Percentiles rank a stretch among this genome's conserved stretches.
Evolutionary conservation across 2,329 filamentous ascomycete genomes (phyloP).

Genomic region (Penicillium glabrum): DNA sequence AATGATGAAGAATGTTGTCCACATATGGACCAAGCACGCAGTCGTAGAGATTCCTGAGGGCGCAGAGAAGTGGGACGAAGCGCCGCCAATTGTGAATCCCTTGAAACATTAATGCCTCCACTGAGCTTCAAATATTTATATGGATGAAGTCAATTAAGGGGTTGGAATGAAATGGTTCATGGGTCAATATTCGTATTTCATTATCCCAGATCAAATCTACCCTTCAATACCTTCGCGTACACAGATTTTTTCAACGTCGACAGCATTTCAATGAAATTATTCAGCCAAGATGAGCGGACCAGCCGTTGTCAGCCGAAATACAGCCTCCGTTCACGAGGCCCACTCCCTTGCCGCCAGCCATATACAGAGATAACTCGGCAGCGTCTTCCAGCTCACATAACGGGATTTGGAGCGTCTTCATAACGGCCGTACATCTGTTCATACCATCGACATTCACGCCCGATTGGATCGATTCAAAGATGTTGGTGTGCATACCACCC

Average conservation of each 20-base stretch:
- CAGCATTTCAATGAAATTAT: background rate
- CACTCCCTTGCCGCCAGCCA: slow-evolving; percentile 26
- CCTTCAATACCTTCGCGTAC: background rate
- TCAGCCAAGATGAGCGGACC: slow-evolving; percentile 20
- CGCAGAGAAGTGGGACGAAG: slow-evolving; percentile 56
- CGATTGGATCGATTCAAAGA: slow-evolving; percentile 44
- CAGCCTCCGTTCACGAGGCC: slow-evolving; percentile 31
- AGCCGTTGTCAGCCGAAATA: slow-evolving; percentile 32
- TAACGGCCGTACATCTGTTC: slow-evolving; percentile 15
- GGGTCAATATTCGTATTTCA: background rate
- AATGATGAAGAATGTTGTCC: slow-evolving; percentile 58
- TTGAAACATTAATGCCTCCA: background rate
- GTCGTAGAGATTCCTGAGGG: slow-evolving; percentile 69
- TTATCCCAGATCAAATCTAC: background rate
- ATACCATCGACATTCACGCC: slow-evolving; percentile 27
- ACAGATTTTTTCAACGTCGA: background rate
- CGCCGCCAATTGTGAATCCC: slow-evolving; percentile 35
- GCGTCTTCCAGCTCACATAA: slow-evolving; percentile 26
- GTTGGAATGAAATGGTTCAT: no score
- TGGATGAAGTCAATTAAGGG: no score
- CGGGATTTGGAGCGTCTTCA: slow-evolving; percentile 14
- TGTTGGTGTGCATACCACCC: slow-evolving; percentile 59
- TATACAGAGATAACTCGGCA: slow-evolving; percentile 27
- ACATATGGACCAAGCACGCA: slow-evolving; percentile 68
- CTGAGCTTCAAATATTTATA: background rate